Percentiles rank a stretch among this genome's conserved stretches.
These are phyloP conservation scores for Trametes maxima DNA, from an alignment of 768 basidiomycete species.

Conservation along the genomic window DNA sequence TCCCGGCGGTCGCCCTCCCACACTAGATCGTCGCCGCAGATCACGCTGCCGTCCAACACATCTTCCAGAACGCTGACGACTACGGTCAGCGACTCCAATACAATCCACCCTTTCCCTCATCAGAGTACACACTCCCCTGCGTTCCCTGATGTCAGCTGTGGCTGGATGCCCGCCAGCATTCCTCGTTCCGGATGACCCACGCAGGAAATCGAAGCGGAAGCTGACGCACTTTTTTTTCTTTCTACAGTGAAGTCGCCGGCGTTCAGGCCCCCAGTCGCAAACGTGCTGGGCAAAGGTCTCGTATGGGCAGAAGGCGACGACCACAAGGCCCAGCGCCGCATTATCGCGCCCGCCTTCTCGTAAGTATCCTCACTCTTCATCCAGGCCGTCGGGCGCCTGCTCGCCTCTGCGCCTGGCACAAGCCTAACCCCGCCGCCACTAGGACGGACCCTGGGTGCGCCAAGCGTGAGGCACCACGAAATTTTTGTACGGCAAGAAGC, in stretches of 20 bases:
- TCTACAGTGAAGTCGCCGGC: constrained; percentile 30
- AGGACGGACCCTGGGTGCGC: not conserved
- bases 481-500: not conserved
- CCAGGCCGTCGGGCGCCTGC: not conserved
- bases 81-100: constrained; percentile 30
- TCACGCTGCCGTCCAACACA: constrained; percentile 40
- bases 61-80: constrained; percentile 39
- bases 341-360: constrained; percentile 41
- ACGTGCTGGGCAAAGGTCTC: constrained; percentile 33
- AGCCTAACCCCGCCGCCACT: not conserved
- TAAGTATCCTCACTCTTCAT: constrained; percentile 25
- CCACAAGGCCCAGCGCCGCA: constrained; percentile 35
- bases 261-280: constrained; percentile 29
- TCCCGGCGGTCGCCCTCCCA: too few species aligned
- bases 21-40: constrained; percentile 39
- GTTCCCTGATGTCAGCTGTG: not conserved
- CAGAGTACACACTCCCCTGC: not conserved
- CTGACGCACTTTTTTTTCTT: not conserved
- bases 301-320: constrained; percentile 37
- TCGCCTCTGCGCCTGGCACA: not conserved
- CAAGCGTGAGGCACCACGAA: not conserved
- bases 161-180: not conserved
- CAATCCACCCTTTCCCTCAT: not conserved
- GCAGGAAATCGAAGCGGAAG: not conserved
- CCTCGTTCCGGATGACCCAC: constrained; percentile 1